Conservation (phyloP, 2,329 filamentous ascomycete species). For the Graphilbum ipis-grandicollis region DNA sequence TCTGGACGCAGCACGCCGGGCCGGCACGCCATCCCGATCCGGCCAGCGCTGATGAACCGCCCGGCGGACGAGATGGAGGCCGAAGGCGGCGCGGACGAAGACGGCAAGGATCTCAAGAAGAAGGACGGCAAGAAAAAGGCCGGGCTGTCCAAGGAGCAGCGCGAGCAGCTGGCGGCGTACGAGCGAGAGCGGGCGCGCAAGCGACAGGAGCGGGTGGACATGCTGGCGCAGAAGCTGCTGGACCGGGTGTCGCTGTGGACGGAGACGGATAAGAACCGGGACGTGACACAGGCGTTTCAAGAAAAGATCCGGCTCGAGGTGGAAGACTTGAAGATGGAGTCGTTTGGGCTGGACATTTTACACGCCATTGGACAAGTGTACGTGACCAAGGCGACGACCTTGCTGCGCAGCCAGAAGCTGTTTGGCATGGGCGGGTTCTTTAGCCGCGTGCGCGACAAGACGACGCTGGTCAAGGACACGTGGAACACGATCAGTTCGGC, state of each 20-base stretch:
- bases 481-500: slow-evolving; percentile 96
- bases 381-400: slow-evolving; percentile 66
- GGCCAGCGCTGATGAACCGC: slow-evolving; percentile 76
- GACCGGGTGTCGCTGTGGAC: slow-evolving; percentile 91
- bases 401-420: slow-evolving; percentile 92
- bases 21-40: slow-evolving; percentile 44
- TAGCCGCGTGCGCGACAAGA: slow-evolving; percentile 86
- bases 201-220: slow-evolving; percentile 74
- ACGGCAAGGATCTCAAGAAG: slow-evolving; percentile 51
- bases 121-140: slow-evolving; percentile 44
- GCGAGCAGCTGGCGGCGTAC: slow-evolving; percentile 75
- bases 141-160: slow-evolving; percentile 76
- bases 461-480: slow-evolving; percentile 89
- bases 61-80: slow-evolving; percentile 60
- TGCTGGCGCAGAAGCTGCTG: slow-evolving; percentile 65
- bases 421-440: slow-evolving; percentile 94
- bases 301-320: slow-evolving; percentile 90
- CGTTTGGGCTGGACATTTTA: slow-evolving; percentile 87
- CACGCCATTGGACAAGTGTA: slow-evolving; percentile 92
- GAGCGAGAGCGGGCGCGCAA: slow-evolving; percentile 72
- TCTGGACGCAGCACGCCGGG: slow-evolving; percentile 22
- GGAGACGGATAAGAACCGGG: slow-evolving; percentile 76
- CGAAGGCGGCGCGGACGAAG: slow-evolving; percentile 50
- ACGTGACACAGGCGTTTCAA: slow-evolving; percentile 79
- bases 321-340: slow-evolving; percentile 98